These are phyloP conservation scores for Trichoderma gamsii DNA, from an alignment of 495 filamentous ascomycete species.

Conservation along the genomic window DNA sequence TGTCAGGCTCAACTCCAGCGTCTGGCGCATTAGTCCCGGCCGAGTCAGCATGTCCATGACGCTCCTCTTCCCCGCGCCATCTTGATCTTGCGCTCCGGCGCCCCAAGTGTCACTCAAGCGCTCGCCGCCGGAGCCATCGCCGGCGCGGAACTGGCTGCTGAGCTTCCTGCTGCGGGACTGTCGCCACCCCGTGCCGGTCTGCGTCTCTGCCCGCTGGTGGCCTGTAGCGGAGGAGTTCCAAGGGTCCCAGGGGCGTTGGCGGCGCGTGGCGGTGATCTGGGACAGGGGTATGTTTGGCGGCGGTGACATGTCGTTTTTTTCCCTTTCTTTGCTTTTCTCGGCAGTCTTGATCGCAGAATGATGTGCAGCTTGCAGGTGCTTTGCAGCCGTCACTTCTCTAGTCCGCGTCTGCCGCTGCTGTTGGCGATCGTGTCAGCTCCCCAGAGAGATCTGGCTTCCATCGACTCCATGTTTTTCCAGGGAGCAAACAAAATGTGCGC, in stretches of 20 bases:
- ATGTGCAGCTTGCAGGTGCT: not conserved
- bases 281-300: conserved; percentile 24
- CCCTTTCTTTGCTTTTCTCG: not conserved
- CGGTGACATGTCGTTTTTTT: conserved; percentile 22
- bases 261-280: conserved; percentile 28
- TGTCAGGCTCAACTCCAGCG: conserved; percentile 11
- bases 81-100: conserved; percentile 41
- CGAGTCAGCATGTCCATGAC: conserved; percentile 45
- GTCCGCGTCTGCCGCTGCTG: too few species aligned
- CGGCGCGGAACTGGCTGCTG: conserved; percentile 54
- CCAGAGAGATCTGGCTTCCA: too few species aligned
- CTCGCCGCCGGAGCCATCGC: conserved; percentile 42
- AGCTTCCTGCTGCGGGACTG: conserved; percentile 61
- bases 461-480: not conserved
- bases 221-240: conserved; percentile 79
- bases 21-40: conserved; percentile 36
- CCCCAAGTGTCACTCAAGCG: conserved; percentile 55
- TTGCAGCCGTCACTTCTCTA: too few species aligned
- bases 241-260: conserved; percentile 60
- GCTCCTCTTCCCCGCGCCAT: conserved; percentile 33
- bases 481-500: not conserved
- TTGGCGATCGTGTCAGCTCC: too few species aligned
- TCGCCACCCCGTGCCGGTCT: conserved; percentile 59
- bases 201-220: conserved; percentile 68
- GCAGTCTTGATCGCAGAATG: not conserved